phyloP scores from a whole-genome alignment of 768 basidiomycete species.

The Sarcodon aspratus region DNA sequence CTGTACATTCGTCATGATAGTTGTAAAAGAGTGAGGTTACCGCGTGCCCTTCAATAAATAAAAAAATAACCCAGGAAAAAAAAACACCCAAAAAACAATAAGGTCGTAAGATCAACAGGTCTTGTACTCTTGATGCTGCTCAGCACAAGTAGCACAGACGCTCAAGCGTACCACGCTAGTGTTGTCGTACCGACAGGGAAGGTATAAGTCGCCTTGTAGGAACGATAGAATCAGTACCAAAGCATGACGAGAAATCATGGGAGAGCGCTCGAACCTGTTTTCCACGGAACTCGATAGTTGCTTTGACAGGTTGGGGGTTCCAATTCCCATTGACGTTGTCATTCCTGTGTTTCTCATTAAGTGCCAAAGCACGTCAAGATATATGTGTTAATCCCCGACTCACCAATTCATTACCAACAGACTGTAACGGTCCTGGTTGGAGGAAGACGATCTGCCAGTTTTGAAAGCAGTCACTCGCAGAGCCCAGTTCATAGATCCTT shows the following conservation, averaged over 20 bases:
- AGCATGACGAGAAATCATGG: background rate
- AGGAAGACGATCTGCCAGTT: conserved; percentile 37
- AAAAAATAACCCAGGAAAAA: too few relatives aligned
- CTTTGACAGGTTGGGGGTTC: conserved; percentile 40
- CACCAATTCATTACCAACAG: too few relatives aligned
- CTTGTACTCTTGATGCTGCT: too few relatives aligned
- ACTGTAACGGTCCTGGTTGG: conserved; percentile 47
- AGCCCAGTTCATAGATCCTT: conserved; percentile 43
- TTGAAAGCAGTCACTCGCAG: conserved; percentile 58
- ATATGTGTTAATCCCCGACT: too few relatives aligned
- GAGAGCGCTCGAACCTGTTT: conserved; percentile 30
- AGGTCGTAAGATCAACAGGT: too few relatives aligned
- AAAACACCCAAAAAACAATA: too few relatives aligned
- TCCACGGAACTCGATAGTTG: conserved; percentile 57
- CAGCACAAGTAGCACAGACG: too few relatives aligned
- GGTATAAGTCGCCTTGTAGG: conserved; percentile 47
- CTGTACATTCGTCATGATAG: too few relatives aligned
- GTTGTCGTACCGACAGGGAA: conserved; percentile 69
- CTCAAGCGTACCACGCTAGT: conserved; percentile 34
- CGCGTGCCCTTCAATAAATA: too few relatives aligned
- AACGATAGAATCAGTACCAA: background rate
- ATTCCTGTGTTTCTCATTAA: conserved; percentile 19
- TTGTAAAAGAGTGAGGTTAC: too few relatives aligned
- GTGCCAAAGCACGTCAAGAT: too few relatives aligned
- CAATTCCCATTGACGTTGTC: conserved; percentile 37